Conservation (phyloP, 352 stramenopile species). For the Phytophthora pluvialis region DNA sequence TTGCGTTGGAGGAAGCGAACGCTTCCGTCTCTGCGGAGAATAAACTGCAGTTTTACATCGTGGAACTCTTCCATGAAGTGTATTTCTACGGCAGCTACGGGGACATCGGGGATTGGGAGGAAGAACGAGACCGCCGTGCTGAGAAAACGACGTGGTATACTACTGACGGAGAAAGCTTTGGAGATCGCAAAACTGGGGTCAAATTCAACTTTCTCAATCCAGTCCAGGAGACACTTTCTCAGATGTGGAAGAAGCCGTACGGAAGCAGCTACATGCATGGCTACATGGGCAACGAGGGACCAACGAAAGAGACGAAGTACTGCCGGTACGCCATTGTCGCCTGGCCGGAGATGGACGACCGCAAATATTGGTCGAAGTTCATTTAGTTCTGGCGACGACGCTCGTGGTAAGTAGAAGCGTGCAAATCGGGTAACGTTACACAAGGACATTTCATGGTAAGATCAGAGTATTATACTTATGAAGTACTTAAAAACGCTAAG, state of each 20-base stretch:
- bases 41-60: not conserved
- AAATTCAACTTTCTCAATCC: slow-evolving; percentile 10
- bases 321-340: not conserved
- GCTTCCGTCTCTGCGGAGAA: not conserved
- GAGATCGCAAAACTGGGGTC: not conserved
- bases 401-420: too few species aligned
- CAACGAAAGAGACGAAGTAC: not conserved
- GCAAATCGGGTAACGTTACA: too few species aligned
- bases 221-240: not conserved
- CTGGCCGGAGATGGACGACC: not conserved
- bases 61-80: not conserved
- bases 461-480: too few species aligned
- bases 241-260: slow-evolving; percentile 1
- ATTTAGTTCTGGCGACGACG: too few species aligned
- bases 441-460: too few species aligned
- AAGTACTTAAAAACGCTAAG: too few species aligned
- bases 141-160: not conserved
- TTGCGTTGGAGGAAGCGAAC: not conserved
- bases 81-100: not conserved
- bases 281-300: not conserved
- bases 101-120: not conserved
- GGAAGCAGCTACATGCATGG: not conserved
- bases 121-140: not conserved
- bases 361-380: too few species aligned
- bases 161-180: not conserved